Evolutionary conservation across 148 eudicot species (phyloP), one percentile per base, ranked within the genome.

Genomic region (Rhododendron mucronatum): DNA sequence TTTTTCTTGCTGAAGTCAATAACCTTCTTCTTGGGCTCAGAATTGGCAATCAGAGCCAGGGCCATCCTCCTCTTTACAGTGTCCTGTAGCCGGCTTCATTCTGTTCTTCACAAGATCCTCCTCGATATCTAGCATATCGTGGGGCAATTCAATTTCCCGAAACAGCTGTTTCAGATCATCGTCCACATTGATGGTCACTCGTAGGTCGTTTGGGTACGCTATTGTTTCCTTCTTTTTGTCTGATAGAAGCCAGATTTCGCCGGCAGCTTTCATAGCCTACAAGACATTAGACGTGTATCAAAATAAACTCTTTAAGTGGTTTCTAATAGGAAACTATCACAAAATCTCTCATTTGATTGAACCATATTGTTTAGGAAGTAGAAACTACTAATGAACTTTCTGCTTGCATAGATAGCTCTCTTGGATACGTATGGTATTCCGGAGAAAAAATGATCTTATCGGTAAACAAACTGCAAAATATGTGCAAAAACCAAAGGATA

Each of bases 71-170:
- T 93, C 91, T 88, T 85, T 7, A 93, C 92, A 2, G 96, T 95
- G 88, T 95, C 91, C 11, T n/a, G 95, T 93, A 51, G 95, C 94
- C 0, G 98, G 96, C 75, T 91, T 93, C 89, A 93, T 89, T 33
- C 93, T 93, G 45, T 89, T 92, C 91, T 91, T 93, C 87, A 86
- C 93, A 0, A 95, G 95, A 78, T 93, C 92, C 90, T 86, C 91
- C 89, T 93, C 98, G 0, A 95, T 90, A 47, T 92, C 98, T 7
- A 92, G 82, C 93, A 95, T 93, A 85, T 95, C 98, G 9, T 86
- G 87, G 10, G 98, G 98, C 39, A 93, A 87, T 81, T 95, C 94
- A 37, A 93, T 93, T 75, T 90, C 88, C 84, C 89, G 80, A 84
- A 93, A 95, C 7, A 92, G 82, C 61, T 90, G 86, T 81, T 93